Base-by-base conservation (phyloP, 225 moss, liverwort and hornwort genomes). In the Asterella californica region DNA sequence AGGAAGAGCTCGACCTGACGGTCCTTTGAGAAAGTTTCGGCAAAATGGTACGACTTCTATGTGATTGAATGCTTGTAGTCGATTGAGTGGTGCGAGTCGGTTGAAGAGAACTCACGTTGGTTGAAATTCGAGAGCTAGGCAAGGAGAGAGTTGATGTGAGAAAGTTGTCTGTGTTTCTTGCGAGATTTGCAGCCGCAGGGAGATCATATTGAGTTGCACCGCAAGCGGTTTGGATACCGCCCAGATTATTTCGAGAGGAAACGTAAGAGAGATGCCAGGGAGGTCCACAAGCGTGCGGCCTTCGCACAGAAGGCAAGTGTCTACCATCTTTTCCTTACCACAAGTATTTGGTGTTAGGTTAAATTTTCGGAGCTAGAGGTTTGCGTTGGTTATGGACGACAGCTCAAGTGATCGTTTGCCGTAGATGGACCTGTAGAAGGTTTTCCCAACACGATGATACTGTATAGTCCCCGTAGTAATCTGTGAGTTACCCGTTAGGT, bases 151-250 rank as follows among this genome's bases (percentile, higher is more conserved):
- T n/a, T n/a, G n/a, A n/a, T n/a, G n/a, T n/a, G n/a, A n/a, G n/a
- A n/a, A n/a, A n/a, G n/a, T n/a, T n/a, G n/a, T n/a, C n/a, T n/a
- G n/a, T n/a, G n/a, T n/a, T 29, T 74, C 7, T 32, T 76, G 57
- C 74, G 91, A 84, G 85, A 78, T 83, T 90, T 89, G 79, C 90
- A 96, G 94, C 96, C 96, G 81, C 94, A 97, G 94, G 96, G 94
- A 88, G 96, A 97, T 90, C 96, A 97, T 83, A 97, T 97, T 62
- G 96, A 97, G 83, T 90, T 97, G 91, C 93, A 94, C 81, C 90
- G 93, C 62, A 97, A 97, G 89, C 92, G 96, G 68, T 89, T 84
- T 93, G 94, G 96, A 11, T 94, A 93, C 81, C 89, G 96, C 38
- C 92, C 91, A 27, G 96, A 96, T 86, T 94, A 86, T 57, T 96